Percentiles rank a stretch among this genome's conserved stretches.
These are phyloP conservation scores for Ogataea siamensis DNA, from an alignment of 805 yeast genomes.

Conservation along the genomic window DNA sequence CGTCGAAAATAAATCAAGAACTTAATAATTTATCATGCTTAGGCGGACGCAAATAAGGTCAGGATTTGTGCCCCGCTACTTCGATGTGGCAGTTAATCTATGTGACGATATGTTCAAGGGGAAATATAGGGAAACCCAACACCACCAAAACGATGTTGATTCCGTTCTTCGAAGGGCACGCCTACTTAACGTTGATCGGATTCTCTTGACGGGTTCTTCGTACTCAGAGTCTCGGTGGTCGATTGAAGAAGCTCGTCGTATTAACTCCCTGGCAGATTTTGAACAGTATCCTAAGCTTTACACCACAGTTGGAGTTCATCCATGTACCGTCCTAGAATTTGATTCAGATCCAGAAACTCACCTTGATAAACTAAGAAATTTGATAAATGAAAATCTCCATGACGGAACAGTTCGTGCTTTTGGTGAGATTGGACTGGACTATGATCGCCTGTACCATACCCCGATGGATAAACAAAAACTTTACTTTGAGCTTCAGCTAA, in stretches of 20 bases:
- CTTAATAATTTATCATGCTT: constrained; percentile 2
- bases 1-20: neutral
- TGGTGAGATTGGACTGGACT: constrained; percentile 96
- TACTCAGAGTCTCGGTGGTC: constrained; percentile 65
- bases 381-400: constrained; percentile 48
- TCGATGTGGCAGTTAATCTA: constrained; percentile 58
- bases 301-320: constrained; percentile 93
- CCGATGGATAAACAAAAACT: constrained; percentile 61
- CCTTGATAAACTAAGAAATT: constrained; percentile 44
- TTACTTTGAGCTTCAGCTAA: constrained; percentile 73
- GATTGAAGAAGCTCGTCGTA: constrained; percentile 46
- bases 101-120: constrained; percentile 91
- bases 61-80: constrained; percentile 35
- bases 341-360: constrained; percentile 38
- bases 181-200: constrained; percentile 58
- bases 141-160: constrained; percentile 65
- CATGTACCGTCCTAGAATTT: constrained; percentile 74
- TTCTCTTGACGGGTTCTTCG: constrained; percentile 83
- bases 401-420: constrained; percentile 68
- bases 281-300: constrained; percentile 36
- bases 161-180: constrained; percentile 67
- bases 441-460: constrained; percentile 82
- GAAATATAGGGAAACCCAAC: constrained; percentile 59
- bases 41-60: constrained; percentile 3
- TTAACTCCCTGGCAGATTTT: constrained; percentile 14